Percentiles rank a stretch among this genome's conserved stretches.
Conservation (phyloP, 2,329 filamentous ascomycete species). For the Fusarium devonianum region DNA sequence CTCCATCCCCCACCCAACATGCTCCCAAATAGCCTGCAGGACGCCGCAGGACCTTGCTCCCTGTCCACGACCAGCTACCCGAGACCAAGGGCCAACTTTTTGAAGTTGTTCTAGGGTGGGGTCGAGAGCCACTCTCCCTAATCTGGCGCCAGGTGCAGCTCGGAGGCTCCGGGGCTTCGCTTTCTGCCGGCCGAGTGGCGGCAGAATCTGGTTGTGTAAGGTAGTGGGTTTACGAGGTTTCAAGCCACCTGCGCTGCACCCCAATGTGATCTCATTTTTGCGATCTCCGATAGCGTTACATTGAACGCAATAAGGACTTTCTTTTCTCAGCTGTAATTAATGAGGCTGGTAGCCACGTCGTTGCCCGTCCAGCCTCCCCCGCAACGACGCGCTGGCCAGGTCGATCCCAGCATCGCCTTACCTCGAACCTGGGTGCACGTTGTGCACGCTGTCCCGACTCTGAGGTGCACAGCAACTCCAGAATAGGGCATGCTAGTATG, state of each 20-base stretch:
- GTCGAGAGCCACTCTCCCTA: conserved; percentile 4
- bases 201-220: too few species aligned
- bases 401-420: conserved; percentile 12
- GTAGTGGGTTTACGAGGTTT: too few species aligned
- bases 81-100: conserved; percentile 20
- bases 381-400: conserved; percentile 18
- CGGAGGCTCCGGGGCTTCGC: conserved; percentile 4
- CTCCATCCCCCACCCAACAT: conserved; percentile 11
- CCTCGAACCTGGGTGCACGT: neutral
- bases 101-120: conserved; percentile 5
- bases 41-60: too few species aligned
- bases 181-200: neutral
- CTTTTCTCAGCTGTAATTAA: conserved; percentile 10
- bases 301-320: neutral
- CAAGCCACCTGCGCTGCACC: neutral
- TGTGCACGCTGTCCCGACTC: conserved; percentile 1
- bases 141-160: conserved; percentile 1
- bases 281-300: conserved; percentile 28
- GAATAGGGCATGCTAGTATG: conserved; percentile 21
- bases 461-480: conserved; percentile 12
- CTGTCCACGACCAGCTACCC: conserved; percentile 2
- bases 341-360: neutral
- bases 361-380: conserved; percentile 11
- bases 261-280: conserved; percentile 8
- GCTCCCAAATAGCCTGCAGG: too few species aligned